phyloP scores from a whole-genome alignment of 1,139 yeast genomes.

The Nakaseomyces bracarensis region DNA sequence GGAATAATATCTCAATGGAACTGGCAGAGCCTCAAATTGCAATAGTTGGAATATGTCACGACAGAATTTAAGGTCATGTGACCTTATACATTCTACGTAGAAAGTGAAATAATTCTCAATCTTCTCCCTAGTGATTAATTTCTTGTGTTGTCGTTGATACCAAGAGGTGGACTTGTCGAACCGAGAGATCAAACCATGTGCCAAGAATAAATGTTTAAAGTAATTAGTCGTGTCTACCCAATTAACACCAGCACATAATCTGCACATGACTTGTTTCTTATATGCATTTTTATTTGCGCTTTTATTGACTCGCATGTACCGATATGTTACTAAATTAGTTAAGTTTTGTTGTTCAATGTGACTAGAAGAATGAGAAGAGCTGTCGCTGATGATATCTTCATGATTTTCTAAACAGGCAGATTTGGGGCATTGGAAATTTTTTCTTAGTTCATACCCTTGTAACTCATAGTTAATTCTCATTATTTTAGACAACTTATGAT shows the following conservation, averaged over 20 bases:
- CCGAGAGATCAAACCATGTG: conserved; percentile 19
- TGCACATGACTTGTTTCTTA: conserved; percentile 14
- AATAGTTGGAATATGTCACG: conserved; percentile 11
- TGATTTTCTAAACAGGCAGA: conserved; percentile 9
- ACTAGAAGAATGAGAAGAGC: not conserved
- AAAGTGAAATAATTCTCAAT: conserved; percentile 8
- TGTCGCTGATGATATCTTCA: not conserved
- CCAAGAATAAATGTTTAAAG: conserved; percentile 18
- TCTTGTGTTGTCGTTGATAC: not conserved
- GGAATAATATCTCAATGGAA: conserved; percentile 13
- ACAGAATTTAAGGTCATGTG: conserved; percentile 8
- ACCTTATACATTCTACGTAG: not conserved
- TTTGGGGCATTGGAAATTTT: conserved; percentile 18
- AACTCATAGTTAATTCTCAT: conserved; percentile 11
- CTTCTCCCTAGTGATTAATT: not conserved
- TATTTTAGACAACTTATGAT: conserved; percentile 14
- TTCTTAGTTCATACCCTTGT: conserved; percentile 13
- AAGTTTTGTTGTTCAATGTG: not conserved
- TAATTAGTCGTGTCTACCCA: conserved; percentile 14
- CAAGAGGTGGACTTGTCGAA: not conserved
- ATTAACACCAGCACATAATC: conserved; percentile 19
- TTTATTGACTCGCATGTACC: conserved; percentile 12
- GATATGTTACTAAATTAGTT: conserved; percentile 7
- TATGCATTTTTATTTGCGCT: conserved; percentile 4
- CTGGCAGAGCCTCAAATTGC: conserved; percentile 12